Evolutionary conservation across 192 early-diverging fungal species (phyloP).

Genomic region (Globomyces pollinis-pini): DNA sequence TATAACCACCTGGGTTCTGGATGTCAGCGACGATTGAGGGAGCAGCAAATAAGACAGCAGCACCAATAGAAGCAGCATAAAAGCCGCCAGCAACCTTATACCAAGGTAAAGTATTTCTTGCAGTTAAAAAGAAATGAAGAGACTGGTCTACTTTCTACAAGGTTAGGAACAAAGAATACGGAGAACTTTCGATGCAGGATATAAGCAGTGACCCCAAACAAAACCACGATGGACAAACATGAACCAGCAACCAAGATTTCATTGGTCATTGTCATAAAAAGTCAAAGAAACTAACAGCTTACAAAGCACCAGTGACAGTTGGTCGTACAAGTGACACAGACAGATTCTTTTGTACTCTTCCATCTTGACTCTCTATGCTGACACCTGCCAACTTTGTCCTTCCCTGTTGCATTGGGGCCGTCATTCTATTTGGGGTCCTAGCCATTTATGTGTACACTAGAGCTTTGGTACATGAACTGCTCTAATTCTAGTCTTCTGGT

Average conservation of each 20-base stretch:
- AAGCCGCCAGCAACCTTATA: constrained; percentile 26
- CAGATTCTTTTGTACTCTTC: too few species aligned
- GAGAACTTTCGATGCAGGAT: too few species aligned
- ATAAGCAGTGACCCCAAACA: too few species aligned
- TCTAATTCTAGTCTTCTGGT: constrained; percentile 1
- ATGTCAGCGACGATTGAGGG: neutral
- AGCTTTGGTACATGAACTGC: neutral
- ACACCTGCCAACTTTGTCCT: too few species aligned
- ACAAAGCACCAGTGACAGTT: neutral
- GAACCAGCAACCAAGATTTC: neutral
- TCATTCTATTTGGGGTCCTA: too few species aligned
- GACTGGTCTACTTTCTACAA: constrained; percentile 2
- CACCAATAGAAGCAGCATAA: constrained; percentile 35
- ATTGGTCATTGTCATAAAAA: neutral
- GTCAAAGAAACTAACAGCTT: neutral
- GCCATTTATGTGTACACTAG: too few species aligned
- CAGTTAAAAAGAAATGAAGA: constrained; percentile 42
- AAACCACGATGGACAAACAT: neutral
- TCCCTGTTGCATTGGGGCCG: too few species aligned
- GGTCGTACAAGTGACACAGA: too few species aligned
- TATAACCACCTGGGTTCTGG: neutral
- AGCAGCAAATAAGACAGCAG: constrained; percentile 9
- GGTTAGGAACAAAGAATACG: too few species aligned
- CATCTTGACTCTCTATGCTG: too few species aligned
- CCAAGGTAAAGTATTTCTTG: constrained; percentile 21